phyloP scores from a whole-genome alignment of 495 filamentous ascomycete genomes.

The Neurospora discreta region DNA sequence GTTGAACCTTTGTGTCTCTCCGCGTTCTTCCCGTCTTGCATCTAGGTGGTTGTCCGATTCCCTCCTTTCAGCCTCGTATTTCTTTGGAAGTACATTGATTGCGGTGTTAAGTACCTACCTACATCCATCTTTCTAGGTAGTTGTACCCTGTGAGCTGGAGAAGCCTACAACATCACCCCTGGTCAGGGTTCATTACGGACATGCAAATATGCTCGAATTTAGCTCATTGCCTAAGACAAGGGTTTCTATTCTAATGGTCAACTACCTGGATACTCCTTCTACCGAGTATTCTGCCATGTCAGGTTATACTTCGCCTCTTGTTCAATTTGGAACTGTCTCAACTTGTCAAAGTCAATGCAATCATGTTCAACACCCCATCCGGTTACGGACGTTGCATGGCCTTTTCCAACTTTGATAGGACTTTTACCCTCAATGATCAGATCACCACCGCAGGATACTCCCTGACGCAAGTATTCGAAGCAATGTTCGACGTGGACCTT shows the following conservation, averaged over 20 bases:
- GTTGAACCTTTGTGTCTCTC: background rate
- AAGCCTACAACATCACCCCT: background rate
- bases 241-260: too few relatives aligned
- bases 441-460: background rate
- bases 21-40: background rate
- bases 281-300: background rate
- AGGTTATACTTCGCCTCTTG: slow-evolving; percentile 3
- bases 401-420: background rate
- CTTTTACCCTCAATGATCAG: slow-evolving; percentile 1
- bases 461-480: slow-evolving; percentile 1
- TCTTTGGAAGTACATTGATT: background rate
- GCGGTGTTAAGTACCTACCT: background rate
- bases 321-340: slow-evolving; percentile 10
- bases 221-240: background rate
- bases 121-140: too few relatives aligned
- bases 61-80: background rate
- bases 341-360: slow-evolving; percentile 1
- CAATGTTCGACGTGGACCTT: background rate
- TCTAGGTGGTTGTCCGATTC: background rate
- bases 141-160: background rate
- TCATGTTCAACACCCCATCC: slow-evolving; percentile 5
- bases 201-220: background rate
- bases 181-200: background rate
- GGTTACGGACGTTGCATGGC: background rate
- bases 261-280: background rate